phyloP scores from a whole-genome alignment of 164 flowering plant species.

The Malania oleifera region DNA sequence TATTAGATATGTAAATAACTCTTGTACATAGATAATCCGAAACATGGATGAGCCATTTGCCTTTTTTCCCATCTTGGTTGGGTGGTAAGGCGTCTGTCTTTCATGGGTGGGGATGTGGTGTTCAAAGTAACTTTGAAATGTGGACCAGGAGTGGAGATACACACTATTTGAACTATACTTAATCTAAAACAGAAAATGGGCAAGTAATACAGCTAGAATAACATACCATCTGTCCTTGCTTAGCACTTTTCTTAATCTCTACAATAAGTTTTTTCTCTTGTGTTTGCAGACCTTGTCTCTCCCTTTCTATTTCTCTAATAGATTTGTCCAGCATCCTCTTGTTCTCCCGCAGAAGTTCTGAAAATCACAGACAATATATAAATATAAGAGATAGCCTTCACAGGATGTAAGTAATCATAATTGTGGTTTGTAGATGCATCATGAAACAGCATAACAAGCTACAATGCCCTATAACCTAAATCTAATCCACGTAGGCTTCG shows the following conservation, averaged over 20 bases:
- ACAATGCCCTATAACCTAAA: no score
- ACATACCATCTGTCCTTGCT: slow-evolving; percentile 97
- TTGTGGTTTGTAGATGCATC: no score
- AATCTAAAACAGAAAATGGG: neutral
- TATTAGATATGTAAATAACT: no score
- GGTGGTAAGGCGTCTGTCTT: no score
- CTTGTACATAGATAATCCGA: no score
- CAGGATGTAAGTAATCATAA: no score
- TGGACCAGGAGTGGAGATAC: neutral
- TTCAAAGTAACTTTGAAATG: neutral
- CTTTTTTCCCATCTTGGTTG: neutral
- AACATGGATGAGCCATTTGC: neutral
- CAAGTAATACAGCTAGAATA: neutral
- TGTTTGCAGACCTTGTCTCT: slow-evolving; percentile 83
- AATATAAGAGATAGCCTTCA: no score
- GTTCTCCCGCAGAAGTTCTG: slow-evolving; percentile 94
- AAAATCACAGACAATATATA: slow-evolving; percentile 7
- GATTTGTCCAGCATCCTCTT: slow-evolving; percentile 96
- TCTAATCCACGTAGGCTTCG: no score
- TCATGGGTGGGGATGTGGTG: neutral
- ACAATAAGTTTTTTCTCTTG: slow-evolving; percentile 93
- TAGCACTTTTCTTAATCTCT: slow-evolving; percentile 93
- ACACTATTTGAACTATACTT: neutral
- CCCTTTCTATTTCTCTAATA: slow-evolving; percentile 92
- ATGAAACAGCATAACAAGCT: no score